A percentile compares a stretch with the other conserved stretches of the same genome.
phyloP scores from a whole-genome alignment of 441 rosid species.

The Eruca vesicaria region DNA sequence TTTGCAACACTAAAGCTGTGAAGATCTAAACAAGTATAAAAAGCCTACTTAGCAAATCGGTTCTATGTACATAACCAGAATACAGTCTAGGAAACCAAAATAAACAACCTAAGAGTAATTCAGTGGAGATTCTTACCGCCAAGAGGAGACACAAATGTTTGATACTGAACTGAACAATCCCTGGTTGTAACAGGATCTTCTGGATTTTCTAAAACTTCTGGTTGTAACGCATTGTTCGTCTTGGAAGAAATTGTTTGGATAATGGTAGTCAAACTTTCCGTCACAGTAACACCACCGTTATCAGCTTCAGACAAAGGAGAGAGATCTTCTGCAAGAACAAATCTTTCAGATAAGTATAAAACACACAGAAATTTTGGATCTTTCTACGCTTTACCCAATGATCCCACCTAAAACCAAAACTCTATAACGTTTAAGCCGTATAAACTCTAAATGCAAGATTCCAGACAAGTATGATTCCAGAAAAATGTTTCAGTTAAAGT shows the following conservation, averaged over 20 bases:
- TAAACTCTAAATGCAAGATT: too few relatives aligned
- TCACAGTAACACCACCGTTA: slow-evolving; percentile 1
- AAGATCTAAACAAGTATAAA: background rate
- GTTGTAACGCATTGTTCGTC: slow-evolving; percentile 10
- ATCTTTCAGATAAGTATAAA: background rate
- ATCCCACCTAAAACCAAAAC: slow-evolving; percentile 1
- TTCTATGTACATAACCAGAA: background rate
- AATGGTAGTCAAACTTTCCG: slow-evolving; percentile 26
- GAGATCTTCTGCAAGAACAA: slow-evolving; percentile 36
- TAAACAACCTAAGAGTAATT: background rate
- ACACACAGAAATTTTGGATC: background rate
- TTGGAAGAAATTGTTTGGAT: slow-evolving; percentile 7
- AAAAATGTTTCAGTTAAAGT: background rate
- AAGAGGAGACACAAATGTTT: slow-evolving; percentile 47
- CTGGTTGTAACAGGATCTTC: slow-evolving; percentile 16
- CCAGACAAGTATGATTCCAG: background rate
- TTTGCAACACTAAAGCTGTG: background rate
- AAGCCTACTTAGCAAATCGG: background rate
- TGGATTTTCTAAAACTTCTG: slow-evolving; percentile 22
- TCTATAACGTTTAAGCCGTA: background rate
- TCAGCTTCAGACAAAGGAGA: slow-evolving; percentile 26
- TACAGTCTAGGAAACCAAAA: background rate
- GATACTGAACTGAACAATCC: slow-evolving; percentile 34
- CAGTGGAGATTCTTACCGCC: slow-evolving; percentile 45
- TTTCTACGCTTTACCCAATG: background rate